Conservation (phyloP, 768 basidiomycete genomes). For the Russula brevipes region DNA sequence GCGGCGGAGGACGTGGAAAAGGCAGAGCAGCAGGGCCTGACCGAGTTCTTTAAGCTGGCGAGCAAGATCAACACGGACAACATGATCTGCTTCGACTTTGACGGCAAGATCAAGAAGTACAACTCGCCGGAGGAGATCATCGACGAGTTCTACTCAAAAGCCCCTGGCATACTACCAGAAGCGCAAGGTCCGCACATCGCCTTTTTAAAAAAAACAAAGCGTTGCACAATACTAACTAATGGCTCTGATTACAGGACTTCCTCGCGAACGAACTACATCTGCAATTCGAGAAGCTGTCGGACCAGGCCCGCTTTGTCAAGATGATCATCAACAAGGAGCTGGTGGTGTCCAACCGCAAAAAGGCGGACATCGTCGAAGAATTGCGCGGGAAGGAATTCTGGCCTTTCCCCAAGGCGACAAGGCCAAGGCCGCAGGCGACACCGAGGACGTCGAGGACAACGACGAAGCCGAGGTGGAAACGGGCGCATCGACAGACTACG, state of each 20-base stretch:
- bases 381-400: constrained; percentile 79
- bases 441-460: constrained; percentile 53
- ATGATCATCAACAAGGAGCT: constrained; percentile 91
- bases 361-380: constrained; percentile 78
- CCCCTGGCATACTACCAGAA: constrained; percentile 91
- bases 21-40: constrained; percentile 83
- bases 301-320: constrained; percentile 94
- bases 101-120: constrained; percentile 95
- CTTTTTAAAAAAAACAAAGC: too few relatives aligned
- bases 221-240: too few relatives aligned
- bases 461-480: constrained; percentile 47
- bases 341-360: constrained; percentile 81
- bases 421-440: constrained; percentile 62
- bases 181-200: constrained; percentile 70
- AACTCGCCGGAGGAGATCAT: constrained; percentile 84
- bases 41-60: constrained; percentile 88
- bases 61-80: constrained; percentile 83
- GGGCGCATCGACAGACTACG: constrained; percentile 62
- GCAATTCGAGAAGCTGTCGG: constrained; percentile 78
- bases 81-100: constrained; percentile 98
- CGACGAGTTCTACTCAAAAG: constrained; percentile 85
- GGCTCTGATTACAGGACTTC: constrained; percentile 65
- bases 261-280: constrained; percentile 77
- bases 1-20: constrained; percentile 76
- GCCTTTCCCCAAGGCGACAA: constrained; percentile 82